Conservation (phyloP, 208 protist species). For the Acanthamoeba royreba region DNA sequence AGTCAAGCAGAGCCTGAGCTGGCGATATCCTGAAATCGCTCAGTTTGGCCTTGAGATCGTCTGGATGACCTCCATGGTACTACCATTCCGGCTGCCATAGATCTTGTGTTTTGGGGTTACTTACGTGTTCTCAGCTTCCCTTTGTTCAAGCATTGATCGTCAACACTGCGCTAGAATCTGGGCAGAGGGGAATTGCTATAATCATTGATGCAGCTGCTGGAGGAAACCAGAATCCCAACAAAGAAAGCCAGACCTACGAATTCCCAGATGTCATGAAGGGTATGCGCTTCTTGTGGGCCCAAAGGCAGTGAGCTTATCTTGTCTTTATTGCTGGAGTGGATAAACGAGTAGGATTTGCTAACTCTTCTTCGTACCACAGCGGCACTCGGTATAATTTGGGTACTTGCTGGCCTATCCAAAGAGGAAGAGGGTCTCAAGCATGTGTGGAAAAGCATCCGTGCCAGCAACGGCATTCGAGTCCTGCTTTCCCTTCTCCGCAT, state of each 20-base stretch:
- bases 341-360: too few relatives aligned
- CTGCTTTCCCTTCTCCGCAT: constrained; percentile 18
- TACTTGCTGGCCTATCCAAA: not conserved
- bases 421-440: constrained; percentile 27
- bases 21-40: constrained; percentile 40
- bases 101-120: not conserved
- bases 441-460: constrained; percentile 22
- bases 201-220: not conserved
- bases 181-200: not conserved
- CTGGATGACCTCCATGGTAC: not conserved
- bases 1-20: not conserved
- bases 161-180: not conserved
- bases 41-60: constrained; percentile 25
- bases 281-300: too few relatives aligned
- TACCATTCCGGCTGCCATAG: not conserved
- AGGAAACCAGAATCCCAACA: not conserved
- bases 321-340: too few relatives aligned
- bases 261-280: constrained; percentile 36
- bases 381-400: constrained; percentile 5
- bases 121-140: not conserved
- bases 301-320: too few relatives aligned
- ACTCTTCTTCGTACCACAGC: not conserved
- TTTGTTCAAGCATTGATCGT: not conserved
- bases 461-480: constrained; percentile 28
- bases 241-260: not conserved